These are phyloP conservation scores for Yamadazyma atmosphaerica DNA, from an alignment of 1,139 yeast species.

Conservation along the genomic window DNA sequence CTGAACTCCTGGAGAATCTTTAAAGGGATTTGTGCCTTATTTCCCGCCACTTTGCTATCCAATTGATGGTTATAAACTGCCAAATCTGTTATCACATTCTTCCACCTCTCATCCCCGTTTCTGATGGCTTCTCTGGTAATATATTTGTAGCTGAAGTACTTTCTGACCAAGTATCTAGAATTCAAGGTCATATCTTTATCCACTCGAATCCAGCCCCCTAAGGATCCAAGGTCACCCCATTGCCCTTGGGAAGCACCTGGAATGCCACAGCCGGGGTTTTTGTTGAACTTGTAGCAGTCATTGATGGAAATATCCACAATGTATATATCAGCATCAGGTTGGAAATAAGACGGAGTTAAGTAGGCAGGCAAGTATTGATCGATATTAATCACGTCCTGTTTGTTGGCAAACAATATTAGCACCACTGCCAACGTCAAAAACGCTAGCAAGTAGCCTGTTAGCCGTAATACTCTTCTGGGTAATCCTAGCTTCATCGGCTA, in stretches of 20 bases:
- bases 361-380: conserved; percentile 30
- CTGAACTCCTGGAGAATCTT: conserved; percentile 31
- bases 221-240: conserved; percentile 28
- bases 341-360: conserved; percentile 40
- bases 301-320: conserved; percentile 37
- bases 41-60: conserved; percentile 35
- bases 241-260: conserved; percentile 29
- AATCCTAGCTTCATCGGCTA: conserved; percentile 15
- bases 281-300: conserved; percentile 29
- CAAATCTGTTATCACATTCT: conserved; percentile 36
- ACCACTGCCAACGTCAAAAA: conserved; percentile 20
- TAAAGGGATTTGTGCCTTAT: conserved; percentile 29
- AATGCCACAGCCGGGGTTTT: conserved; percentile 30
- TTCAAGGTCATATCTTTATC: conserved; percentile 42
- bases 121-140: conserved; percentile 25
- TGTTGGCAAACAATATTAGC: conserved; percentile 33
- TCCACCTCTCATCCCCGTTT: conserved; percentile 13
- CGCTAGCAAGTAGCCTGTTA: conserved; percentile 20
- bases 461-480: conserved; percentile 27
- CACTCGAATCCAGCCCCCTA: conserved; percentile 38
- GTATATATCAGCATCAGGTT: conserved; percentile 38
- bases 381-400: conserved; percentile 28
- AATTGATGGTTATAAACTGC: conserved; percentile 29
- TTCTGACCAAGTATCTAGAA: conserved; percentile 30
- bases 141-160: conserved; percentile 34